These are phyloP conservation scores for Pleurotus tuoliensis DNA, from an alignment of 768 basidiomycete species.

Conservation along the genomic window DNA sequence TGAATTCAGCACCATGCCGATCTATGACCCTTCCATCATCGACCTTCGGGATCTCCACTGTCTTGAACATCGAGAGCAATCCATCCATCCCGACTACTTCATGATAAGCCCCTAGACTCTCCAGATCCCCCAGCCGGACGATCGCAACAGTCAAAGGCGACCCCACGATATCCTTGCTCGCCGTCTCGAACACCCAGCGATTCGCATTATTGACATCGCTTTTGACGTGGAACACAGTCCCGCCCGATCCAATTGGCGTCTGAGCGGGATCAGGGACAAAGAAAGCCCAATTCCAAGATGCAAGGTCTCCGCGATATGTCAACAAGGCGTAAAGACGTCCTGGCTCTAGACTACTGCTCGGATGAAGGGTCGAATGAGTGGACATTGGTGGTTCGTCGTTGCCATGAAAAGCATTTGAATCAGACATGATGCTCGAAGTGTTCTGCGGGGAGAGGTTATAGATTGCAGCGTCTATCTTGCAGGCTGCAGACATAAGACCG, in stretches of 20 bases:
- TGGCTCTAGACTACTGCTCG: constrained; percentile 25
- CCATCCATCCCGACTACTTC: constrained; percentile 39
- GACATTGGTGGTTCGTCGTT: neutral
- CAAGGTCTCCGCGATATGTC: constrained; percentile 41
- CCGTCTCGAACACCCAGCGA: constrained; percentile 38
- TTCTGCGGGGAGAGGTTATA: neutral
- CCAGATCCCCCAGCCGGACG: constrained; percentile 37
- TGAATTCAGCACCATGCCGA: constrained; percentile 31
- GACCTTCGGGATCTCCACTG: constrained; percentile 35
- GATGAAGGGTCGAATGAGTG: constrained; percentile 2
- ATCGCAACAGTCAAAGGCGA: constrained; percentile 42
- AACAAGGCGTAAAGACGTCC: constrained; percentile 42
- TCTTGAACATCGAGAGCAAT: constrained; percentile 39
- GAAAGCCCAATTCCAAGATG: constrained; percentile 49
- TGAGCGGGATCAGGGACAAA: constrained; percentile 37
- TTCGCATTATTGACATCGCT: constrained; percentile 24
- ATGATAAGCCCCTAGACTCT: constrained; percentile 37
- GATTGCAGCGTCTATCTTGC: neutral
- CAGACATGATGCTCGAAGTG: neutral
- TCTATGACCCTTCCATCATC: constrained; percentile 10
- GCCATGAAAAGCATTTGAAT: neutral
- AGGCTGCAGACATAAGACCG: neutral
- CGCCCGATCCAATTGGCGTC: constrained; percentile 36
- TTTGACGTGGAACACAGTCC: constrained; percentile 42
- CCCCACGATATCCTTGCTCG: constrained; percentile 31